Conservation (phyloP, 2,329 filamentous ascomycete species). For the Fusarium sp. region DNA sequence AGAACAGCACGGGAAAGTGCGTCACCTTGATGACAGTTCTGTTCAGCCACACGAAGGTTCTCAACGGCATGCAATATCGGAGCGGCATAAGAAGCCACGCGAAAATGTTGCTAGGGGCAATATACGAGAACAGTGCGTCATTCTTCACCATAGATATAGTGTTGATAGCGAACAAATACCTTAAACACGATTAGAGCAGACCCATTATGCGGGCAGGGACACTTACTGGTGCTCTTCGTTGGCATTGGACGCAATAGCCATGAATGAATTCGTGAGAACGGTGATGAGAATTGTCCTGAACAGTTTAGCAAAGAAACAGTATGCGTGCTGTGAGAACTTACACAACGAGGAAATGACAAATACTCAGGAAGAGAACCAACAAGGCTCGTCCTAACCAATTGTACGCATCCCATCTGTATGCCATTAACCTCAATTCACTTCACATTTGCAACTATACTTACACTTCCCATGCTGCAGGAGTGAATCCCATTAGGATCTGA, state of each 20-base stretch:
- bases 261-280: constrained; percentile 96
- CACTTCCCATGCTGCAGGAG: constrained; percentile 93
- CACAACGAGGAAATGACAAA: constrained; percentile 94
- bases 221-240: constrained; percentile 84
- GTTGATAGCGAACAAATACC: constrained; percentile 93
- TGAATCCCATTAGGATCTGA: constrained; percentile 95
- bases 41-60: constrained; percentile 84
- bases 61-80: constrained; percentile 81
- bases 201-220: too few species aligned
- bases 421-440: constrained; percentile 19
- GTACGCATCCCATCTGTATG: constrained; percentile 71
- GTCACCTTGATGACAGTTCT: constrained; percentile 91
- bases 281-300: constrained; percentile 86
- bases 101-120: constrained; percentile 89
- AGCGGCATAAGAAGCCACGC: constrained; percentile 89
- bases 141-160: constrained; percentile 98
- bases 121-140: constrained; percentile 93
- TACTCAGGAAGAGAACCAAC: constrained; percentile 85
- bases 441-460: constrained; percentile 47
- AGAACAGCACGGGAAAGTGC: constrained; percentile 86
- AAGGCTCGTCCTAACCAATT: constrained; percentile 81
- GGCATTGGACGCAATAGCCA: constrained; percentile 92
- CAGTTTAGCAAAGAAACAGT: constrained; percentile 1
- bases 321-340: constrained; percentile 47
- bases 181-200: constrained; percentile 40